Conservation (phyloP, 192 early-diverging fungal species). For the Spinellus fusiger region DNA sequence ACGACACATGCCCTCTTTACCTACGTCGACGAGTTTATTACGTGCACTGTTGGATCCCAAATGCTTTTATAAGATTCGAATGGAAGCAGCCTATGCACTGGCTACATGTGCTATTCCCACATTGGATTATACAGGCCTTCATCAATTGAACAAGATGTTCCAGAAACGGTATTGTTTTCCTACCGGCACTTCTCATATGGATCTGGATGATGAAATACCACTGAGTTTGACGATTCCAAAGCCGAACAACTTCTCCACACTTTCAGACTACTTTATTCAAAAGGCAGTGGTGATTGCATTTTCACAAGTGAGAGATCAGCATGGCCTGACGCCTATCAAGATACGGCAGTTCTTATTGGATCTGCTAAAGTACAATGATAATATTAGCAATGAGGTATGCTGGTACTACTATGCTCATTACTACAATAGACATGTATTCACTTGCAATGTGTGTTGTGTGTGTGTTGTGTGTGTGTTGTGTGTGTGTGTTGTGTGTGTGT, state of each 20-base stretch:
- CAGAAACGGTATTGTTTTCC: conserved; percentile 68
- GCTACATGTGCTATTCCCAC: conserved; percentile 51
- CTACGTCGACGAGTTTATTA: conserved; percentile 70
- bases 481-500: too few relatives aligned
- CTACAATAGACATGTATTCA: not conserved
- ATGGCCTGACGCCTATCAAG: conserved; percentile 54
- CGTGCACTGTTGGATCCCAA: conserved; percentile 70
- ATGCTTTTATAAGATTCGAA: conserved; percentile 83
- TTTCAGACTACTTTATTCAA: conserved; percentile 89
- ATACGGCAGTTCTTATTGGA: conserved; percentile 66
- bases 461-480: too few relatives aligned
- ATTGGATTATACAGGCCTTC: conserved; percentile 61
- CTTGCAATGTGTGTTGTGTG: not conserved
- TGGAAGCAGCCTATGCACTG: conserved; percentile 70
- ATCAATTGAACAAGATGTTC: conserved; percentile 71
- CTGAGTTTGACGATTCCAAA: conserved; percentile 57
- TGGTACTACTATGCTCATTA: too few relatives aligned
- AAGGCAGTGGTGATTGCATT: conserved; percentile 76
- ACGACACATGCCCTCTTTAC: conserved; percentile 50
- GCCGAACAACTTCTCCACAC: conserved; percentile 82
- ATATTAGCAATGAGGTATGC: conserved; percentile 72
- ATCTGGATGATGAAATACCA: conserved; percentile 32
- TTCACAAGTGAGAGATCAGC: conserved; percentile 56
- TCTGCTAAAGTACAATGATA: conserved; percentile 89
- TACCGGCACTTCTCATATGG: conserved; percentile 2